Evolutionary conservation across 2,329 filamentous ascomycete genomes (phyloP), one percentile per base, ranked within the genome.

Genomic region (Diaporthe humulicola): DNA sequence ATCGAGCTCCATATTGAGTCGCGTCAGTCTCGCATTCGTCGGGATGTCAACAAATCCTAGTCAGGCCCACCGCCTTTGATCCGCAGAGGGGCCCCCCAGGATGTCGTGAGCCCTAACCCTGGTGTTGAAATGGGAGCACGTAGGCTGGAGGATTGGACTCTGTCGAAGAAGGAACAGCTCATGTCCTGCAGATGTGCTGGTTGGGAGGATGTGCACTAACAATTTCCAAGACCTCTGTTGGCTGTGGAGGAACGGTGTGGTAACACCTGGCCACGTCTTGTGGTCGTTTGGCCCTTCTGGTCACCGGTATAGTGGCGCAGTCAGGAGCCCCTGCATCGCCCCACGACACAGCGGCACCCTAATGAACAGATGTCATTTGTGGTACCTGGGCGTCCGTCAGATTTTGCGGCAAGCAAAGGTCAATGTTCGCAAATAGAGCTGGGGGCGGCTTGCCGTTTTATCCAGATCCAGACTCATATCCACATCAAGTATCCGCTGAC

Each of bases 1-100:
- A 22, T 45, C 48, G 45, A 54, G 70, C 70, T 64, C 70, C 70
- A 72, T 69, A 45, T 61, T 56, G 57, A 61, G 40, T 72, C 70
- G 70, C 70, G 70, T 72, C 70, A 72, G 57, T 72, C 45, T 52
- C 70, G 70, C 57, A 61, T 72, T 72, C 60, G 70, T 72, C 36
- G 45, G 54, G 14, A 69, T 54, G 64, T 69, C 64, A 72, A 60
- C 36, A 42, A 50, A 64, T 30, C 70, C 70, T 54, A 22, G 70
- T 72, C 70, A 54, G 57, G 48, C 45, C 70, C 70, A 64, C 70
- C 57, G 50, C 64, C 60, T 48, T 12, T 69, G 64, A 69, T 69
- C 64, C 64, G 48, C 64, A 69, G 15, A 54, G n/a, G 58, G 48
- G 33, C 15, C n/a, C 30, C 48, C 64, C 64, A 12, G 15, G 33